Base-by-base conservation (phyloP, 1,139 yeast genomes). In the Scheffersomyces illinoinensis region DNA sequence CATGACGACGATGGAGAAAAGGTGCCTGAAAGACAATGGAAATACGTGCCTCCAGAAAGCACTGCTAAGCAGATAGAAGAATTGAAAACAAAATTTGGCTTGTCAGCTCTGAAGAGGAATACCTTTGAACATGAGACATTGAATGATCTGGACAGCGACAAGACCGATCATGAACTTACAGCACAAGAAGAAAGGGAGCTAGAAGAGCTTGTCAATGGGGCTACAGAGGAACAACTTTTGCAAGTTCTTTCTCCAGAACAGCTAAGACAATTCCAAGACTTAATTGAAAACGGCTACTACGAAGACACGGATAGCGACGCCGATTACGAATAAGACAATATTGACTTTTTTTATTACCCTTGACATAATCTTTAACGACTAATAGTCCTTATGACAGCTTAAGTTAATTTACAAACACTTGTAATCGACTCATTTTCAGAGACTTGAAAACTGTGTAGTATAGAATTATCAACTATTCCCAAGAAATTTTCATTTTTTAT, bases 101-200 rank as follows among this genome's bases (percentile, higher is more conserved):
- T 24, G 2, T 33, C 43, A 1, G 5, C 2, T 26, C 50, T 8
- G 53, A 23, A 23, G 39, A 50, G 5, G 55, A 54, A 21, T 33
- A 12, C 7, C 17, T 17, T 54, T 48, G 51, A 53, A 47, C 50
- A 50, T n/a, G 49, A 54, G 39, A 52, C 46, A 21, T 47, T 26
- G 43, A 53, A 56, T 51, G 26, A 54, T 47, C n/a, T 24, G 17
- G 55, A 54, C 10, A 56, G 52, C 19, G 57, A 58, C 18, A 57
- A 57, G 18, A 7, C 43, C 43, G 58, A 58, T n/a, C 52, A 59
- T 18, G 56, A 58, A 8, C 50, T 59, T 19, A 58, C 61, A 7
- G 50, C 23, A 33, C 53, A 58, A n/a, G 62, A 61, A 54, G 59
- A 52, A 24, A 23, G 49, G 26, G 63, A 61, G 23, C 50, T 61